A percentile compares a stretch with the other conserved stretches of the same genome.
phyloP scores from a whole-genome alignment of 1,284 basidiomycete genomes.

The Pseudozyma sp. region DNA sequence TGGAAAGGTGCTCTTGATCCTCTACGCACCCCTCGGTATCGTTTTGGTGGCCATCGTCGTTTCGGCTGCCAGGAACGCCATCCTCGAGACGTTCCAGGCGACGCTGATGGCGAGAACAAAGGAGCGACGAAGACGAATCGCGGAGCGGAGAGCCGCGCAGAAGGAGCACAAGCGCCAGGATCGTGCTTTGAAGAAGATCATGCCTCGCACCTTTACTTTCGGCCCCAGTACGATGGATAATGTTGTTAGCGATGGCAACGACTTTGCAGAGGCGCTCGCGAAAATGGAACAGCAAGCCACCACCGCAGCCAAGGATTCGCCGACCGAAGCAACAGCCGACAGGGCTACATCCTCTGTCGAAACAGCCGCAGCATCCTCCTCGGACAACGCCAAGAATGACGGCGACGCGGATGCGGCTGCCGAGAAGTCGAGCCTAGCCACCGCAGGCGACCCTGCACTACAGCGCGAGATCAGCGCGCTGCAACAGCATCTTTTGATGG shows the following conservation, averaged over 20 bases:
- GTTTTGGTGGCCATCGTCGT: constrained; percentile 74
- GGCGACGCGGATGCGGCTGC: not conserved
- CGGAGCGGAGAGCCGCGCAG: constrained; percentile 21
- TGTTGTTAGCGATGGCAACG: not conserved
- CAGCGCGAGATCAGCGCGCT: constrained; percentile 33
- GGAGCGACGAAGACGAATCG: constrained; percentile 26
- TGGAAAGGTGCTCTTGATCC: constrained; percentile 55
- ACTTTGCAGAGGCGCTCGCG: constrained; percentile 30
- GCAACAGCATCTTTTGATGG: constrained; percentile 16
- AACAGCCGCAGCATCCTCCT: not conserved
- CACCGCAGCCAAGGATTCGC: not conserved
- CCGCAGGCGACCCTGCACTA: constrained; percentile 28
- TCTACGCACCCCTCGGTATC: constrained; percentile 67
- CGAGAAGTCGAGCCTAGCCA: not conserved
- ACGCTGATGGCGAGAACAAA: constrained; percentile 35
- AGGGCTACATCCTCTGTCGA: not conserved
- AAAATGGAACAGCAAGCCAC: constrained; percentile 32
- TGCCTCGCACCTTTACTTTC: constrained; percentile 34
- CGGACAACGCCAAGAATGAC: constrained; percentile 3
- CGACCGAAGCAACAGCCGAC: not conserved
- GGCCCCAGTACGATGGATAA: not conserved
- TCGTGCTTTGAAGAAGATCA: constrained; percentile 15
- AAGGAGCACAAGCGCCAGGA: constrained; percentile 36
- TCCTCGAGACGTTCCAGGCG: constrained; percentile 73
- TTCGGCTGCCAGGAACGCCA: constrained; percentile 76